Evolutionary conservation across 176 grass and related monocot species (phyloP), one percentile per base, ranked within the genome.

Genomic region (Triticum aestivum): DNA sequence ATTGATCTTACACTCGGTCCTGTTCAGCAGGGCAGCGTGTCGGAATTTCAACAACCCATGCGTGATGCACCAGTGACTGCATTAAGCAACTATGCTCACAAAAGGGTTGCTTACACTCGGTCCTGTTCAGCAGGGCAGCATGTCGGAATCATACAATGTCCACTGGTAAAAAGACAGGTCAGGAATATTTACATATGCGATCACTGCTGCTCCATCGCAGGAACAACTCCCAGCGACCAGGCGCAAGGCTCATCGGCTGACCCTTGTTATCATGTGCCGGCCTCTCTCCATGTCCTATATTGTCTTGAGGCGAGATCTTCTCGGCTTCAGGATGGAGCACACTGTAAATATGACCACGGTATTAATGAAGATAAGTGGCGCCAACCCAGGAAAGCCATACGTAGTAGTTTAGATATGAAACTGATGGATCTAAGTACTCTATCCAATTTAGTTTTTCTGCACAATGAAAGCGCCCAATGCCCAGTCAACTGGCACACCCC

Each of bases 271-370:
- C 58, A 95, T 85, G 39, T 94, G 92, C 63, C 90, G 52, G 10
- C 90, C 90, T 92, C 92, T 98, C 90, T 98, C 90, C 87, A 92
- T 89, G 79, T 91, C 79, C 86, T 87, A 94, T 87, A 94, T 89
- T 9, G 82, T 92, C 88, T 86, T 94, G 52, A 91, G 79, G 44
- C 49, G 92, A 67, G 91, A 85, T 73, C 84, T 89, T 78, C 63
- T 84, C 92, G 88, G 91, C 86, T 34, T 94, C 70, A 92, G 29
- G 37, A 98, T 86, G 23, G 69, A 91, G 82, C 87, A 92, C 32
- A 85, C 86, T 73, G 90, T 90, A 84, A 95, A 82, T 76, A 89
- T 61, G 79, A 95, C 51, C 73, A 94, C 29, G 24, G 71, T 37
- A 35, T 79, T 51, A 70, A 94, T 87, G 58, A 98, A 82, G 26